Percentiles rank a stretch among this genome's conserved stretches.
phyloP scores from a whole-genome alignment of 495 filamentous ascomycete genomes.

The Aspergillus diversus region DNA sequence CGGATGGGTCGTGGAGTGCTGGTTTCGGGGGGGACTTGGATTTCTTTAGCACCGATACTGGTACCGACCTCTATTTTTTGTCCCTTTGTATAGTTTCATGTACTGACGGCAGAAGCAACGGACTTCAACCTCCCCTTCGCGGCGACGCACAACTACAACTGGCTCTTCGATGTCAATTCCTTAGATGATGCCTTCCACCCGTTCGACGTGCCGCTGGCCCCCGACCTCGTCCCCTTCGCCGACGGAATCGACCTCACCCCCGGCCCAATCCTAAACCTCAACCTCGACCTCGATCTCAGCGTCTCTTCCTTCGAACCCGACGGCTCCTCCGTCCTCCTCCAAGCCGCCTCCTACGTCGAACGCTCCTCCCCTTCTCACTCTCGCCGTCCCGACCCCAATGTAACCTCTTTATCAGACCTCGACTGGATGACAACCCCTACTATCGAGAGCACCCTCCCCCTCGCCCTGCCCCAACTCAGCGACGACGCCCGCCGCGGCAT shows the following conservation, averaged over 20 bases:
- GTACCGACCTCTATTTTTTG: no score
- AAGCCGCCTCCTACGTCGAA: conserved; percentile 26
- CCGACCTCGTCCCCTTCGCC: conserved; percentile 29
- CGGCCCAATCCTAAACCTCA: conserved; percentile 27
- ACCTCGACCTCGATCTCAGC: conserved; percentile 2
- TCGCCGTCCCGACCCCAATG: neutral
- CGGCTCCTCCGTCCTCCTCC: conserved; percentile 23
- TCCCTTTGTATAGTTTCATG: no score
- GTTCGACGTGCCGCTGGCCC: conserved; percentile 33
- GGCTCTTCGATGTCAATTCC: conserved; percentile 54
- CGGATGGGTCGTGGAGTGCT: conserved; percentile 38
- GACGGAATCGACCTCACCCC: conserved; percentile 19
- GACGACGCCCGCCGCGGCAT: conserved; percentile 44
- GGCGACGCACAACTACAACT: conserved; percentile 58
- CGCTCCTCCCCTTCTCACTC: neutral
- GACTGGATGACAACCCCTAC: conserved; percentile 38
- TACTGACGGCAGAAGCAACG: conserved; percentile 33
- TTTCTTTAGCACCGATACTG: conserved; percentile 37
- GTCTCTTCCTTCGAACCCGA: conserved; percentile 1
- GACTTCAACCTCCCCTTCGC: conserved; percentile 63
- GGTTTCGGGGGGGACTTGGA: conserved; percentile 32
- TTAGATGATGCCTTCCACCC: conserved; percentile 42
- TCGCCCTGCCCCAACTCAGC: conserved; percentile 26
- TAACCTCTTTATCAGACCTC: conserved; percentile 24
- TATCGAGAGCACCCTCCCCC: conserved; percentile 17